Conservation (phyloP, 768 basidiomycete species). For the Suillus tomentosus region DNA sequence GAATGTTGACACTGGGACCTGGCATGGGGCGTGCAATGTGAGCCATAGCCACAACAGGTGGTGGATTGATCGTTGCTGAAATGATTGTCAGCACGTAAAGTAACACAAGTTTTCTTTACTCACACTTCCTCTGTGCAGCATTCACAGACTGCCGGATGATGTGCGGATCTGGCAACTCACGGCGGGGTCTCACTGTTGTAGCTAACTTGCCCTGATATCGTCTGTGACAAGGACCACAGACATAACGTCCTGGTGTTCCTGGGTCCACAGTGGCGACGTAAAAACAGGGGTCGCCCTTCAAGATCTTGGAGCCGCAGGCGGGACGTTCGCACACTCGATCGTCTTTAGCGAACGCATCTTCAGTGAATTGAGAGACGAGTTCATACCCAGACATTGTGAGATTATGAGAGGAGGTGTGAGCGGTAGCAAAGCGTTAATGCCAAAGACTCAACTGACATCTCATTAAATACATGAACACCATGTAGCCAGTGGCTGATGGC, state of each 20-base stretch:
- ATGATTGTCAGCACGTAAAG: neutral
- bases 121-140: neutral
- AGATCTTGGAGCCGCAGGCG: neutral
- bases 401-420: too few species aligned
- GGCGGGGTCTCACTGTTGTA: neutral
- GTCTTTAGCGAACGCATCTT: neutral
- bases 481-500: too few species aligned
- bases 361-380: neutral
- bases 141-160: neutral
- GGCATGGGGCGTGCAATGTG: neutral
- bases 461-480: too few species aligned
- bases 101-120: neutral
- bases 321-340: neutral
- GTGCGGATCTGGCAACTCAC: neutral
- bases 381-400: neutral
- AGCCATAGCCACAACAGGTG: neutral
- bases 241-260: neutral
- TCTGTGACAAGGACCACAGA: neutral
- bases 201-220: neutral
- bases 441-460: too few species aligned
- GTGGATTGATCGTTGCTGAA: neutral
- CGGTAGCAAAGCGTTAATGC: too few species aligned
- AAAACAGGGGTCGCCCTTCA: neutral
- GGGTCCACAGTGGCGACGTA: neutral
- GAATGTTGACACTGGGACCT: neutral